Percentiles rank a stretch among this genome's conserved stretches.
Evolutionary conservation across 140 eudicot species (phyloP).

Genomic region (Cichorium intybus): DNA sequence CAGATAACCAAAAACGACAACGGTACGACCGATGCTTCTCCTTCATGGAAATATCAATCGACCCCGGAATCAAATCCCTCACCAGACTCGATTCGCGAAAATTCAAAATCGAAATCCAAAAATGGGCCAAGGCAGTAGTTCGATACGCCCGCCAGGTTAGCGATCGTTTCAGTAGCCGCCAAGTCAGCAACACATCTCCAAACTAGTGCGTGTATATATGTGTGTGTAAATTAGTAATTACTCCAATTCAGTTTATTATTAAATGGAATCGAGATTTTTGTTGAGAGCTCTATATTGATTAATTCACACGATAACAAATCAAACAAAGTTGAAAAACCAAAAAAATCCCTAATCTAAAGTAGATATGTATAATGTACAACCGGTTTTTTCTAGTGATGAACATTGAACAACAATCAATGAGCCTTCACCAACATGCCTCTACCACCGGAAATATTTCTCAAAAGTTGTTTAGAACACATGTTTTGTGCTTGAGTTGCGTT

Average conservation of each 20-base stretch:
- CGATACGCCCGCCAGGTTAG: constrained; percentile 69
- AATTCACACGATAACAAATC: constrained; percentile 11
- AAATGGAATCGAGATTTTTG: constrained; percentile 12
- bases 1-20: constrained; percentile 24
- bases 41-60: constrained; percentile 55
- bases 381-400: background rate
- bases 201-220: background rate
- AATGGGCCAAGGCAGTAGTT: constrained; percentile 78
- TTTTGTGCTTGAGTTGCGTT: constrained; percentile 77
- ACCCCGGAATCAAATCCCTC: constrained; percentile 49
- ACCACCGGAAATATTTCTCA: constrained; percentile 73
- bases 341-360: constrained; percentile 4
- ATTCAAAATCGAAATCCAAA: constrained; percentile 56
- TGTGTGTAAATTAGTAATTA: background rate
- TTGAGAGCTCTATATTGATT: background rate
- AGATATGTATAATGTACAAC: background rate
- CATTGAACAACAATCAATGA: constrained; percentile 6
- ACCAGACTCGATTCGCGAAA: constrained; percentile 57
- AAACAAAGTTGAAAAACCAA: background rate
- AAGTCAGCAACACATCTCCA: background rate
- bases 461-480: constrained; percentile 73
- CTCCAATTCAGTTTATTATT: background rate
- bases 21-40: constrained; percentile 49
- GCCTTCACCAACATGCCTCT: constrained; percentile 22
- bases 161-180: constrained; percentile 40